Percentiles rank a stretch among this genome's conserved stretches.
These are phyloP conservation scores for Russula brevipes DNA, from an alignment of 768 basidiomycete genomes.

Conservation along the genomic window DNA sequence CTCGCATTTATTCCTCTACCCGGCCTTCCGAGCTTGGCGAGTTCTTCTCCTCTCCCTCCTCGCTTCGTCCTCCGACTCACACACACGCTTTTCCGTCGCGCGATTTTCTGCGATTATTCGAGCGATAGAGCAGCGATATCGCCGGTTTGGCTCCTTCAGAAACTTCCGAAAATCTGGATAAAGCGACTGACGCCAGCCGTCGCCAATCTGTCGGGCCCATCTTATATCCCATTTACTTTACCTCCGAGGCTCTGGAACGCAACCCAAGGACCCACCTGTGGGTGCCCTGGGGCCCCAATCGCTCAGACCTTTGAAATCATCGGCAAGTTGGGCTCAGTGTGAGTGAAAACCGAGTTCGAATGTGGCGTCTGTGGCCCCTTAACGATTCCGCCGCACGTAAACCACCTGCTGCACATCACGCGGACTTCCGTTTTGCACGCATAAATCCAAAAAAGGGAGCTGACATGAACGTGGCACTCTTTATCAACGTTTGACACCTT, in stretches of 20 bases:
- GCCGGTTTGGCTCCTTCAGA: slow-evolving; percentile 1
- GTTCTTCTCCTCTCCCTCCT: not conserved
- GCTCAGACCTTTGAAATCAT: not conserved
- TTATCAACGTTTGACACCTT: slow-evolving; percentile 5
- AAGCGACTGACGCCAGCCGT: not conserved
- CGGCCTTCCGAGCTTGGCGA: not conserved
- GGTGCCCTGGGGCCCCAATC: slow-evolving; percentile 2
- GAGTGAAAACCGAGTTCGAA: not conserved
- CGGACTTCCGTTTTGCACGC: slow-evolving; percentile 17
- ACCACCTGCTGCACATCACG: slow-evolving; percentile 23
- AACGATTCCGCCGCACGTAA: slow-evolving; percentile 22
- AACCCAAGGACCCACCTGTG: no score
- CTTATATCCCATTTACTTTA: not conserved
- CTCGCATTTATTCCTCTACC: not conserved
- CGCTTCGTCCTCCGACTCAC: not conserved
- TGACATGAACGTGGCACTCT: slow-evolving; percentile 16
- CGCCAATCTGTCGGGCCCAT: slow-evolving; percentile 23
- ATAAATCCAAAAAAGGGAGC: slow-evolving; percentile 18
- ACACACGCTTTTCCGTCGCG: no score
- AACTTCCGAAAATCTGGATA: slow-evolving; percentile 10
- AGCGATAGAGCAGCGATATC: not conserved
- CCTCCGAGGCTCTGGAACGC: not conserved
- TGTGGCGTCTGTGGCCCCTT: slow-evolving; percentile 17
- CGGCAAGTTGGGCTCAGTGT: no score
- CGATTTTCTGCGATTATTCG: not conserved